Base-by-base conservation (phyloP, 768 basidiomycete species). In the Boletus rubescentipes region DNA sequence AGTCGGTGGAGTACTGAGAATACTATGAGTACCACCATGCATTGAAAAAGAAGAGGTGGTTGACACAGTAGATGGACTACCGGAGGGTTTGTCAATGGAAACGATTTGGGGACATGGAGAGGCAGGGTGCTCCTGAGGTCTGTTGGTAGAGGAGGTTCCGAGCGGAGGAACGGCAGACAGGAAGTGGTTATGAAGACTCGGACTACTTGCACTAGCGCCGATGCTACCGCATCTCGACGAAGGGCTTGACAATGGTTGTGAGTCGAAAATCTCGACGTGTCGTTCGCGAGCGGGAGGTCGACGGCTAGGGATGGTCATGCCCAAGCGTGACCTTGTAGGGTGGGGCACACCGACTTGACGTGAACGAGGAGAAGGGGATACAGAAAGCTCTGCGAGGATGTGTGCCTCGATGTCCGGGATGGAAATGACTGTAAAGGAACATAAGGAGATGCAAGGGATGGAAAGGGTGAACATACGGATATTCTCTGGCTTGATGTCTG, bases 401-500 rank as follows among this genome's bases (percentile, higher is more conserved):
- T 89, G 87, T 5, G 77, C 68, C 70, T 91, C 87, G 38, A 89
- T 78, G 59, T 91, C 85, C n/a, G 88, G 89, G 59, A 91, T 89
- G 47, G 86, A 83, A 58, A 91, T 88, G 71, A 91, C 89, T 91
- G 72, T 52, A 34, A 45, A 41, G 55, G 34, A 46, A 48, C 0
- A 36, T 58, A 14, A 54, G 56, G 36, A 54, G 57, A 41, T 16
- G 46, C 63, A 62, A 42, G 54, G 41, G 50, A 36, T 36, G 45
- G 56, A 63, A 60, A 68, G 54, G 72, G 51, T 61, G 61, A 55
- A 78, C 92, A 77, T 67, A 95, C 93, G 75, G 55, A 97, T 93
- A 67, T 97, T 97, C 78, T 97, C 94, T 51, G 93, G 94, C 72
- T 97, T 95, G 54, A 95, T 87, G 61, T 91, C 89, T 20, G 94